These are phyloP conservation scores for Vanrija sp. DNA, from an alignment of 1,284 basidiomycete genomes.

Conservation along the genomic window DNA sequence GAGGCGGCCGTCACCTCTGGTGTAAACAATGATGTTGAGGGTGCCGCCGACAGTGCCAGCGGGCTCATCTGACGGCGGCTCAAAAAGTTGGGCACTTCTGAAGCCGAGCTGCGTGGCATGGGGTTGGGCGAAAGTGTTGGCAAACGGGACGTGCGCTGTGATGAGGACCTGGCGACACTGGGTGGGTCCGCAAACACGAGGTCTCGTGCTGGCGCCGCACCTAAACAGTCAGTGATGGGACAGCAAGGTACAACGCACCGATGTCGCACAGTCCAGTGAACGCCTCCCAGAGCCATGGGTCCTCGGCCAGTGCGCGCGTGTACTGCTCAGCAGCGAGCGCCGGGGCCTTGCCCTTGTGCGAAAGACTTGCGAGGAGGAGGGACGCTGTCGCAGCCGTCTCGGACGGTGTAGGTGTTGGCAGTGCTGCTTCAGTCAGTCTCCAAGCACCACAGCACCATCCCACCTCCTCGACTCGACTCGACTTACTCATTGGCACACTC, in stretches of 20 bases:
- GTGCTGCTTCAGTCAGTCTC: slow-evolving; percentile 18
- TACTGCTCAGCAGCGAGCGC: slow-evolving; percentile 69
- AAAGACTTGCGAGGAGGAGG: slow-evolving; percentile 35
- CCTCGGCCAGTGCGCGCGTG: slow-evolving; percentile 64
- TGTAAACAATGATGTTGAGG: slow-evolving; percentile 66
- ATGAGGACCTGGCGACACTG: slow-evolving; percentile 19
- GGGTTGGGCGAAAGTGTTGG: slow-evolving; percentile 52
- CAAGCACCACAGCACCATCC: background rate
- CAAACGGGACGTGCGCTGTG: slow-evolving; percentile 49
- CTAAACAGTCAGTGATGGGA: slow-evolving; percentile 9
- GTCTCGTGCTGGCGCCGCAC: slow-evolving; percentile 27
- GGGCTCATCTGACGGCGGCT: slow-evolving; percentile 49
- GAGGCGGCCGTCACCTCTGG: slow-evolving; percentile 52
- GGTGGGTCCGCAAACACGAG: slow-evolving; percentile 32
- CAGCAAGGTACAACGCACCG: slow-evolving; percentile 56
- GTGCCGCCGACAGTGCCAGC: slow-evolving; percentile 15
- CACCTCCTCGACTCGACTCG: background rate
- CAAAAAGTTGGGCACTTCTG: slow-evolving; percentile 54
- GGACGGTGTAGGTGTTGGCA: slow-evolving; percentile 23
- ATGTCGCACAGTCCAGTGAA: slow-evolving; percentile 81
- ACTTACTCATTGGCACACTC: slow-evolving; percentile 31
- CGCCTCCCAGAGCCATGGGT: slow-evolving; percentile 89
- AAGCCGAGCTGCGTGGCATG: slow-evolving; percentile 44
- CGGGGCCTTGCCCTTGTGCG: slow-evolving; percentile 53
- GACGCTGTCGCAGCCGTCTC: slow-evolving; percentile 29